Conservation (phyloP, 2,329 filamentous ascomycete species). For the Phaeoacremonium minimum region DNA sequence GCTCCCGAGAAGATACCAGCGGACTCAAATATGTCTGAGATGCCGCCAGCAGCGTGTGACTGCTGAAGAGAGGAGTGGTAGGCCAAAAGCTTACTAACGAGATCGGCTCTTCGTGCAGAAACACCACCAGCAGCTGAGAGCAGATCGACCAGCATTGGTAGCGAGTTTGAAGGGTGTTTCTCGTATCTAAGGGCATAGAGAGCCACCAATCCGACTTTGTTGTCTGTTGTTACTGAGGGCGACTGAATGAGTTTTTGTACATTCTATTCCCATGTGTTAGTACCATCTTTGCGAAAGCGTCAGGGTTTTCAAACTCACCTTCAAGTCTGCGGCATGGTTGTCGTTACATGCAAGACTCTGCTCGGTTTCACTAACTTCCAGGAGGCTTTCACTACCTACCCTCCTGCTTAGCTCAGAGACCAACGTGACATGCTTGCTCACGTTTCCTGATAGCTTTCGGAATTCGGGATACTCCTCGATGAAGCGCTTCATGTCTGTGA, state of each 20-base stretch:
- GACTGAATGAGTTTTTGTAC: conserved; percentile 84
- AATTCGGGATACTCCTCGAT: conserved; percentile 99
- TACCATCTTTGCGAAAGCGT: not conserved
- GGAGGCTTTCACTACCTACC: conserved; percentile 77
- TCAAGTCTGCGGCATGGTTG: conserved; percentile 87
- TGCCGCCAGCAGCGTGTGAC: conserved; percentile 68
- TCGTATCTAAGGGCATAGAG: conserved; percentile 94
- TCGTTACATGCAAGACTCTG: conserved; percentile 97
- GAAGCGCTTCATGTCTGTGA: conserved; percentile 97
- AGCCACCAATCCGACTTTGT: conserved; percentile 85
- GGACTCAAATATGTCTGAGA: conserved; percentile 89
- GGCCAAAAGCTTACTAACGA: conserved; percentile 75
- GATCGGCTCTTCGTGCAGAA: conserved; percentile 67
- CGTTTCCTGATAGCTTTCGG: conserved; percentile 91
- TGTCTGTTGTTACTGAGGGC: conserved; percentile 69
- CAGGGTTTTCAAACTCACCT: conserved; percentile 45
- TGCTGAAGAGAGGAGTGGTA: conserved; percentile 87
- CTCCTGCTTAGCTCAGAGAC: conserved; percentile 89
- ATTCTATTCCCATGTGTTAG: conserved; percentile 42
- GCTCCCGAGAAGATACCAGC: conserved; percentile 88
- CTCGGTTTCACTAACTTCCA: conserved; percentile 97
- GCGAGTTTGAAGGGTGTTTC: conserved; percentile 76
- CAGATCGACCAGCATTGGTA: conserved; percentile 82
- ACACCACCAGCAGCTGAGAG: conserved; percentile 81
- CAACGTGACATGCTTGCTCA: conserved; percentile 96